Evolutionary conservation across 2,329 filamentous ascomycete species (phyloP).

Genomic region (Dendryphion nanum): DNA sequence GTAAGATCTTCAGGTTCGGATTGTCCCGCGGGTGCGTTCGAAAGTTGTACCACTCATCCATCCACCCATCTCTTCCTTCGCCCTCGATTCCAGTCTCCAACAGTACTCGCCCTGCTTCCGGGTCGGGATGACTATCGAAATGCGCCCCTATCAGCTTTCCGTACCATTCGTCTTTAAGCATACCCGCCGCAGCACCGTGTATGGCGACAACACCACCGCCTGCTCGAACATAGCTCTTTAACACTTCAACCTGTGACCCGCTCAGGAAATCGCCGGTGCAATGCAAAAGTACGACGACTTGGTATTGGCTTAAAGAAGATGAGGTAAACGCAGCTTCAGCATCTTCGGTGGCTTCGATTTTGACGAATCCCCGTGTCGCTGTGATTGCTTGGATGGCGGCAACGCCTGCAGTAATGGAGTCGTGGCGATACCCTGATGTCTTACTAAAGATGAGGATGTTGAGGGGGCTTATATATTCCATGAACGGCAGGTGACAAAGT

Average conservation of each 20-base stretch:
- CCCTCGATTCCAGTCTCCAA: constrained; percentile 10
- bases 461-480: constrained; percentile 4
- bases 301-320: constrained; percentile 1
- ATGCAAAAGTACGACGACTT: constrained; percentile 6
- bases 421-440: constrained; percentile 26
- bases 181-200: constrained; percentile 25
- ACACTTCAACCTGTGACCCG: constrained; percentile 9
- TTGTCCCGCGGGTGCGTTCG: constrained; percentile 21
- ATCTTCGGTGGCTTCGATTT: constrained; percentile 18
- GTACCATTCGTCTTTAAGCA: constrained; percentile 22
- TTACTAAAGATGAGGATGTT: constrained; percentile 26
- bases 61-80: constrained; percentile 11
- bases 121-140: constrained; percentile 25
- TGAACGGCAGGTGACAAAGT: too few species aligned
- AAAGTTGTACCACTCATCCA: constrained; percentile 33
- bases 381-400: constrained; percentile 11
- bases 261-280: constrained; percentile 4
- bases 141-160: constrained; percentile 20
- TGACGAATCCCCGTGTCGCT: constrained; percentile 6
- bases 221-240: constrained; percentile 13
- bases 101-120: constrained; percentile 17
- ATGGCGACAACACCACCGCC: constrained; percentile 26
- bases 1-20: constrained; percentile 14
- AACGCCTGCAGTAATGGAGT: constrained; percentile 21
- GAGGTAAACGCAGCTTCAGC: constrained; percentile 14